A percentile compares a stretch with the other conserved stretches of the same genome.
Evolutionary conservation across 1,139 yeast species (phyloP).

Genomic region (Pichia sp.): DNA sequence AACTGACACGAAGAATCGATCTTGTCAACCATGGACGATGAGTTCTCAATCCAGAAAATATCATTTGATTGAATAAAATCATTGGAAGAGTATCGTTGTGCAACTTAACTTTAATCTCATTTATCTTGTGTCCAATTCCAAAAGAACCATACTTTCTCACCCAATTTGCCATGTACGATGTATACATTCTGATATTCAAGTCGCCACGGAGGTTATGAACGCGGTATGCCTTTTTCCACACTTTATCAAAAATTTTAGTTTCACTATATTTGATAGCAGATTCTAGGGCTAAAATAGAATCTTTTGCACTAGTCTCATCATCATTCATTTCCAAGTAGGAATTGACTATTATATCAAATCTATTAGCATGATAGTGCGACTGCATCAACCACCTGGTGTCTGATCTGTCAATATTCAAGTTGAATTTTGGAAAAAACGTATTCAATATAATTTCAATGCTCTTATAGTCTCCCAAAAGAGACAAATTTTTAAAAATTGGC

Average conservation of each 20-base stretch:
- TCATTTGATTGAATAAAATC: constrained; percentile 34
- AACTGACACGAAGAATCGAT: constrained; percentile 33
- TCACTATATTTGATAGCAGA: constrained; percentile 15
- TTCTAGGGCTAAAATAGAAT: constrained; percentile 17
- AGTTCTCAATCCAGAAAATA: constrained; percentile 31
- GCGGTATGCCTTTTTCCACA: constrained; percentile 17
- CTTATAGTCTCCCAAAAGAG: constrained; percentile 26
- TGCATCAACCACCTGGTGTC: constrained; percentile 23
- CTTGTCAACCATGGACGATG: constrained; percentile 35
- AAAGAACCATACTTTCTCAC: constrained; percentile 13
- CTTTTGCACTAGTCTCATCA: constrained; percentile 18
- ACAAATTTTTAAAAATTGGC: constrained; percentile 26
- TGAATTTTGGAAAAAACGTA: constrained; percentile 21
- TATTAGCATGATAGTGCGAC: constrained; percentile 17
- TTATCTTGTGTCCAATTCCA: constrained; percentile 11
- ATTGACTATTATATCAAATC: constrained; percentile 23
- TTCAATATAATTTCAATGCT: constrained; percentile 21
- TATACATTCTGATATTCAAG: constrained; percentile 13
- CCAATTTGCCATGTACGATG: constrained; percentile 16
- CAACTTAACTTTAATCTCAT: constrained; percentile 9
- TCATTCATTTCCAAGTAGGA: constrained; percentile 16
- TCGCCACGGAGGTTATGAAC: constrained; percentile 6
- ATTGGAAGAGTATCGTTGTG: constrained; percentile 20
- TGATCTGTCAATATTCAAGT: constrained; percentile 22
- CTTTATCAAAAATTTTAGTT: constrained; percentile 10